A percentile compares a stretch with the other conserved stretches of the same genome.
Evolutionary conservation across 805 yeast species (phyloP).

Genomic region (Wickerhamiella slavikovae): DNA sequence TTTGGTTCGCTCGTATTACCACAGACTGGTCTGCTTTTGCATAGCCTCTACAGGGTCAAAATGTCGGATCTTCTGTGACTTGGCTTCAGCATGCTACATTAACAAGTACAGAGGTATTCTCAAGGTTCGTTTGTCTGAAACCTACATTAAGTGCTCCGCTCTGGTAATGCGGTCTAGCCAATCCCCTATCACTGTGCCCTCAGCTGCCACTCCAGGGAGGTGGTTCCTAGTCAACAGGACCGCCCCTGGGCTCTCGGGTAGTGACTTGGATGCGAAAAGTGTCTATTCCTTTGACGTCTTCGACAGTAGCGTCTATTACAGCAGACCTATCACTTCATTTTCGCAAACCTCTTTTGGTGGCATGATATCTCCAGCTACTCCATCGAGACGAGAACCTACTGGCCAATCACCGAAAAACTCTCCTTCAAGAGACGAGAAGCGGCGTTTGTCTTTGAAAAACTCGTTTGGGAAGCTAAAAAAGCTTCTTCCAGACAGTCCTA

Average conservation of each 20-base stretch:
- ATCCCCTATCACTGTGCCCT: conserved; percentile 9
- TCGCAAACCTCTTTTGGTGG: too few species aligned
- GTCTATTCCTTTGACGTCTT: conserved; percentile 19
- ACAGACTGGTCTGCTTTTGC: conserved; percentile 50
- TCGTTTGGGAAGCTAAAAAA: too few species aligned
- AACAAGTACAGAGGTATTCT: conserved; percentile 12
- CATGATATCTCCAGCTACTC: too few species aligned
- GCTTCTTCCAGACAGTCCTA: too few species aligned
- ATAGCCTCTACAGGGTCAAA: conserved; percentile 19
- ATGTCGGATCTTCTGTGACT: conserved; percentile 9
- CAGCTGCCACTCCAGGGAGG: conserved; percentile 16
- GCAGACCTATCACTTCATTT: too few species aligned
- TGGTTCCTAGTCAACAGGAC: conserved; percentile 11
- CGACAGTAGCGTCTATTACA: conserved; percentile 19
- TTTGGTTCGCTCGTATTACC: conserved; percentile 46
- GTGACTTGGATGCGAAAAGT: conserved; percentile 8
- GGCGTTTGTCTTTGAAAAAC: too few species aligned
- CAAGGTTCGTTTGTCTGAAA: conserved; percentile 7
- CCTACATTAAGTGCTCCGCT: conserved; percentile 7
- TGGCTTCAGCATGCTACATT: conserved; percentile 12
- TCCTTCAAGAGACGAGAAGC: too few species aligned
- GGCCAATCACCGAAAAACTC: too few species aligned
- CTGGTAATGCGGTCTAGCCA: conserved; percentile 4
- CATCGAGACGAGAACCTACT: too few species aligned
- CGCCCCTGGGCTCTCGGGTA: conserved; percentile 8